A percentile compares a stretch with the other conserved stretches of the same genome.
Evolutionary conservation across 257 asterid species (phyloP).

Genomic region (Euphrasia confusa): DNA sequence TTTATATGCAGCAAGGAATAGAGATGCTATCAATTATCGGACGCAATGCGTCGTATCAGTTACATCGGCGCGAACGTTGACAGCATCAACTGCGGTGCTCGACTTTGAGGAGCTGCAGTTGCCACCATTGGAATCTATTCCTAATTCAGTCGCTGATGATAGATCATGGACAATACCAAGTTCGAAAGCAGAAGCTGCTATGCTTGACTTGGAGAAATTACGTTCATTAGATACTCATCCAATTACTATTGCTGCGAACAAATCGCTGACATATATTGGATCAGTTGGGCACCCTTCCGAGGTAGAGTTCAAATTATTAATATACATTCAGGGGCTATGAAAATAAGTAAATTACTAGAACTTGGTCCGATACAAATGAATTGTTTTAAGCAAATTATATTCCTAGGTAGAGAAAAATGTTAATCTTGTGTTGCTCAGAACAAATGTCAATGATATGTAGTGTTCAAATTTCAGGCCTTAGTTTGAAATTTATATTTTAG

Average conservation of each 20-base stretch:
- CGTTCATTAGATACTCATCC: constrained; percentile 53
- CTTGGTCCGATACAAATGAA: constrained; percentile 12
- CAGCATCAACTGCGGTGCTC: constrained; percentile 49
- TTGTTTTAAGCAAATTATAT: constrained; percentile 13
- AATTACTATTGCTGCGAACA: constrained; percentile 38
- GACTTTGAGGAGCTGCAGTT: constrained; percentile 63
- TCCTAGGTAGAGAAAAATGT: constrained; percentile 8
- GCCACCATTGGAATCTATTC: constrained; percentile 51
- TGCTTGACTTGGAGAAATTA: constrained; percentile 61
- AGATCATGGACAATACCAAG: constrained; percentile 50
- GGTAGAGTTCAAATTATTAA: constrained; percentile 39
- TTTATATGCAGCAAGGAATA: constrained; percentile 65
- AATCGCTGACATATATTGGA: constrained; percentile 51
- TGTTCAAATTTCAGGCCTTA: not conserved
- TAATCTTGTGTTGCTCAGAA: constrained; percentile 5
- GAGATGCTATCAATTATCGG: constrained; percentile 48
- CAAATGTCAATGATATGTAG: not conserved
- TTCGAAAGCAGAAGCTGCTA: constrained; percentile 38
- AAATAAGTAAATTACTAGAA: not conserved
- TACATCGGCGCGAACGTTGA: constrained; percentile 43
- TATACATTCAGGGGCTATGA: not conserved
- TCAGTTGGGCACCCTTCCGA: constrained; percentile 48
- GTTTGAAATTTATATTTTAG: constrained; percentile 11
- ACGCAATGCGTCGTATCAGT: constrained; percentile 70
- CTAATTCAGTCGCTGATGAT: constrained; percentile 44